Evolutionary conservation across 345 rosid genomes (phyloP).

Genomic region (Aethionema arabicum): DNA sequence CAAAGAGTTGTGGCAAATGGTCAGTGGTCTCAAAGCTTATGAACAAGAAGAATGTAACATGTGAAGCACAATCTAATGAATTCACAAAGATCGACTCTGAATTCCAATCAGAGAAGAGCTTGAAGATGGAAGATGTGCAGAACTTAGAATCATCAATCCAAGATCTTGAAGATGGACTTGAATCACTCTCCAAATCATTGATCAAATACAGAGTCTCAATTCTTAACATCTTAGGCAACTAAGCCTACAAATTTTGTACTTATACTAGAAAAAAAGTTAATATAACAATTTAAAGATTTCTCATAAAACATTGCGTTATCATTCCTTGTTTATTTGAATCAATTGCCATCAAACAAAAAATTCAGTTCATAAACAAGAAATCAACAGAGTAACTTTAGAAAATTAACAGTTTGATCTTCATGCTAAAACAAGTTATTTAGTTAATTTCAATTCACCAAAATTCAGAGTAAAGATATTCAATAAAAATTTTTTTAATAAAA

Average conservation of each 20-base stretch:
- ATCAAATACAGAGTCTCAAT: too few relatives aligned
- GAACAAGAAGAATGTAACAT: conserved; percentile 17
- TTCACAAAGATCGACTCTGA: conserved; percentile 29
- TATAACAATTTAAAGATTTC: background rate
- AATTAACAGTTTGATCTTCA: conserved; percentile 5
- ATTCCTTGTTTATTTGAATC: background rate
- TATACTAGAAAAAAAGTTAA: background rate
- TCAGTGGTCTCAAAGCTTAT: conserved; percentile 22
- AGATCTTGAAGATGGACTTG: too few relatives aligned
- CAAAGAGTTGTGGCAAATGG: too few relatives aligned
- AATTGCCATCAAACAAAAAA: conserved; percentile 2
- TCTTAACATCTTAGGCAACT: too few relatives aligned
- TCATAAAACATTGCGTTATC: background rate
- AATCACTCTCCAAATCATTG: too few relatives aligned
- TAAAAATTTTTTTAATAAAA: background rate
- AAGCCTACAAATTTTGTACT: too few relatives aligned
- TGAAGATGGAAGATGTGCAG: too few relatives aligned
- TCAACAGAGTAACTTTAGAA: background rate
- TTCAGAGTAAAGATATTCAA: too few relatives aligned
- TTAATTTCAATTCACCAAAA: conserved; percentile 16
- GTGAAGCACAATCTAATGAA: conserved; percentile 21
- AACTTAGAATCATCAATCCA: too few relatives aligned
- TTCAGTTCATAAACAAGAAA: conserved; percentile 3
- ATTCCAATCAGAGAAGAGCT: conserved; percentile 20
- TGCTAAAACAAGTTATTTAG: background rate